Base-by-base conservation (phyloP, 2,329 filamentous ascomycete species). In the Cladorrhinum sp. region DNA sequence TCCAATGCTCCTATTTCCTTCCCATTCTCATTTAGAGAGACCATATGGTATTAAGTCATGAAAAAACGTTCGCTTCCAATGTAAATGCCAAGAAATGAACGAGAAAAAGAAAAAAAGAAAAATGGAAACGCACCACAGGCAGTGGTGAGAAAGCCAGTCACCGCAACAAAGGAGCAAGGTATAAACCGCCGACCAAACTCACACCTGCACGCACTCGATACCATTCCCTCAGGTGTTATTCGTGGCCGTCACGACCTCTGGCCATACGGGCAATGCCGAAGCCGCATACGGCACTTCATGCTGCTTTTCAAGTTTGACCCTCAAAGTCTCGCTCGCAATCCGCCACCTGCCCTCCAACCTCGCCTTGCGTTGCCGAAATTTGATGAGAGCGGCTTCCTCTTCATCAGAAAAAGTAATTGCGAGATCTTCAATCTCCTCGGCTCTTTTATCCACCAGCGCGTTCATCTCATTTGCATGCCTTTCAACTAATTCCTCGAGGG, bases 401-500 rank as follows among this genome's bases (percentile, higher is more conserved):
- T 87, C 83, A 7, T 77, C 74, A 0, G 75, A 73, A 50, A 81
- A 81, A 57, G 71, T 72, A 1, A 77, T 74, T 4, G 79, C 79
- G 18, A 85, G 70, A 41, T 75, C 73, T 36, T 82, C 79, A 8
- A 81, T 66, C 52, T 85, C 83, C 45, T 76, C 75, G 13, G 74
- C 72, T 55, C 79, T 78, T 63, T 78, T 79, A 23, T 76, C 74
- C 1, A 69, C 68, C n/a, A 85, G 70, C 51, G 74, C 75, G 23
- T 76, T 72, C 55, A 82, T 67, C 66, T 87, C 85, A 1, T 70
- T 70, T 61, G 81, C 79, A 65, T 88, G 85, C 23, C 80, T 76
- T 41, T 80, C 77, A 1, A 83, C 71, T 3, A 87, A 75, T 62
- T 85, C 81, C 66, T 87, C 84, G 76, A 87, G 81, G 27, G 81